Base-by-base conservation (phyloP, 345 rosid genomes). In the Heritiera fomes region DNA sequence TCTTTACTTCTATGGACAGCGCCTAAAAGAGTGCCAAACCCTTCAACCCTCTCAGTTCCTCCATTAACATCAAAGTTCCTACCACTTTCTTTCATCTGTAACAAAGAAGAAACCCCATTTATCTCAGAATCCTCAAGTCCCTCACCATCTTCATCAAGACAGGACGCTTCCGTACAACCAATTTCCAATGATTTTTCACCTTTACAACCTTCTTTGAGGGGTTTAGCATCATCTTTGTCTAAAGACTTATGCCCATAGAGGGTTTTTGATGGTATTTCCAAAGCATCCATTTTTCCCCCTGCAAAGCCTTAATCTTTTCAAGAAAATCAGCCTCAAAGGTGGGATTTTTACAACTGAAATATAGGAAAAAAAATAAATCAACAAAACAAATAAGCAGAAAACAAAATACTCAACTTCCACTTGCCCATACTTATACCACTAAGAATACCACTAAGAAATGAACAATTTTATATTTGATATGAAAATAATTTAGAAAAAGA, bases 31-130 rank as follows among this genome's bases (percentile, higher is more conserved):
- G 87, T 68, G 23, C 75, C 85, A 77, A 85, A 71, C 79, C 82
- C 87, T 62, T 68, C 62, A n/a, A 53, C 82, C 46, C 63, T 30
- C 79, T 73, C 79, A 18, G 38, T 52, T 47, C 14, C 70, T 28
- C 82, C 65, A 74, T 77, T 70, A 70, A 58, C 61, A 59, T 59
- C 68, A 34, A 59, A 32, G 34, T 70, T 73, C 52, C 75, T 32
- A 30, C 32, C 30, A 71, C 81, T 75, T 62, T 68, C 87, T 74
- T 84, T 88, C 94, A 91, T 86, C 75, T 88, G 85, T 79, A 88
- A 61, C 81, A 91, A 69, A 28, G 95, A 89, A 11, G 94, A 91
- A 65, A 83, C 91, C 43, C 95, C 97, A 84, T 89, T 90, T 84
- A 89, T 86, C 53, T 88, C 87, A 56, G 87, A 84, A 80, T 89